Base-by-base conservation (phyloP, 371 early-diverging fungal species). In the Thermomucor indicae-seudaticae region DNA sequence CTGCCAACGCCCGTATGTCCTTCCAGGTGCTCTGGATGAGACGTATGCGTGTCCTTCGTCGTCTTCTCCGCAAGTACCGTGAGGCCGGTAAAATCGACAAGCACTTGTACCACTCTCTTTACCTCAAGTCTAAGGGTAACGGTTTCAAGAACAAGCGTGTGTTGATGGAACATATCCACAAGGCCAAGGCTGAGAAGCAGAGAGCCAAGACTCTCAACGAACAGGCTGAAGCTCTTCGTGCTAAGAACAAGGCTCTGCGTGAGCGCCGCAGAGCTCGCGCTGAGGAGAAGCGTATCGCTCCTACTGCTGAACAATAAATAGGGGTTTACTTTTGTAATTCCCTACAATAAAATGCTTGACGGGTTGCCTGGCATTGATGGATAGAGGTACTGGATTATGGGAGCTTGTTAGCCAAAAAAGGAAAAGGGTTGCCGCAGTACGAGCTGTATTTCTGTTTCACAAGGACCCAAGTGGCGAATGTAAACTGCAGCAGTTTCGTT, bases 101-200 rank as follows among this genome's bases (percentile, higher is more conserved):
- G 76, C 97, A 96, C 86, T 80, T 99, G 60, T 97, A 99, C 91
- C 96, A 94, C 81, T 78, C 76, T 61, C 87, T 97, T 49, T 98
- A 98, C 90, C 74, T 95, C 68, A 97, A 98, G 87, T 80, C 95
- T 62, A 99, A 99, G 95, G 99, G 99, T 91, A 99, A 98, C 83
- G 92, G 95, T 60, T 99, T 99, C 90, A 99, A 99, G 95, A 99
- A 96, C 96, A 96, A 96, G 90, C 94, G 96, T 72, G 96, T 96
- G 66, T 79, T 99, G 62, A 96, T 96, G 91, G 99, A 99, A 83
- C 88, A 89, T 85, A 98, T 99, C 81, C 92, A 95, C 86, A 98
- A 97, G 89, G 97, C 95, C 67, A 98, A 99, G 93, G 97, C 96
- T 49, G 99, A 99, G 81, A 92, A 96, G 80, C 80, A 86, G 63